phyloP scores from a whole-genome alignment of 139 green algal species.

The Picochlorum sp. region DNA sequence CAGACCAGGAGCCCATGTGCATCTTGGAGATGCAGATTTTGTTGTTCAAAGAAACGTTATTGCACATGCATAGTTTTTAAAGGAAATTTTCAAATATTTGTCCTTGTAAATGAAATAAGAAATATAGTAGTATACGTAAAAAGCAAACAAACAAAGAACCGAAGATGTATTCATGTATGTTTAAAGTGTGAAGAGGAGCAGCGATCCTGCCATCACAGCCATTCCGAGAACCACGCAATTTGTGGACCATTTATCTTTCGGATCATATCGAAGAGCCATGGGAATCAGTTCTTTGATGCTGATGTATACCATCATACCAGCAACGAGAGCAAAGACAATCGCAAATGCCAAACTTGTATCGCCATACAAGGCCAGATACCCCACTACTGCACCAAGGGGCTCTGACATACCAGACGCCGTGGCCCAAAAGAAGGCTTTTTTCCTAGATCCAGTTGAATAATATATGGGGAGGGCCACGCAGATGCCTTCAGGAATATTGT shows the following conservation, averaged over 20 bases:
- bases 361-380: slow-evolving; percentile 16
- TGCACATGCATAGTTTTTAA: slow-evolving; percentile 6
- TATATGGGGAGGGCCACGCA: slow-evolving; percentile 89
- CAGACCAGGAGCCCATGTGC: slow-evolving; percentile 16
- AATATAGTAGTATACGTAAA: too few species aligned
- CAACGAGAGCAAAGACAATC: slow-evolving; percentile 62
- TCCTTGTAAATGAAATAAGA: too few species aligned
- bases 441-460: slow-evolving; percentile 67
- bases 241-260: slow-evolving; percentile 40
- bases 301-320: slow-evolving; percentile 76
- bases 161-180: too few species aligned
- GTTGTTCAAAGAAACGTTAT: slow-evolving; percentile 5
- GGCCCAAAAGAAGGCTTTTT: slow-evolving; percentile 62
- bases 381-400: slow-evolving; percentile 63
- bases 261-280: slow-evolving; percentile 70
- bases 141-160: too few species aligned
- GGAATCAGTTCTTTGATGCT: slow-evolving; percentile 66
- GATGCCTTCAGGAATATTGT: slow-evolving; percentile 74
- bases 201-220: slow-evolving; percentile 53
- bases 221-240: slow-evolving; percentile 52
- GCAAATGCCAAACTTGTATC: slow-evolving; percentile 17
- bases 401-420: slow-evolving; percentile 59
- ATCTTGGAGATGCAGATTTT: slow-evolving; percentile 10
- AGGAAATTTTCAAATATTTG: not conserved
- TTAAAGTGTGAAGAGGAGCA: slow-evolving; percentile 56